These are phyloP conservation scores for Metschnikowia picachoensis DNA, from an alignment of 805 yeast genomes.

Conservation along the genomic window DNA sequence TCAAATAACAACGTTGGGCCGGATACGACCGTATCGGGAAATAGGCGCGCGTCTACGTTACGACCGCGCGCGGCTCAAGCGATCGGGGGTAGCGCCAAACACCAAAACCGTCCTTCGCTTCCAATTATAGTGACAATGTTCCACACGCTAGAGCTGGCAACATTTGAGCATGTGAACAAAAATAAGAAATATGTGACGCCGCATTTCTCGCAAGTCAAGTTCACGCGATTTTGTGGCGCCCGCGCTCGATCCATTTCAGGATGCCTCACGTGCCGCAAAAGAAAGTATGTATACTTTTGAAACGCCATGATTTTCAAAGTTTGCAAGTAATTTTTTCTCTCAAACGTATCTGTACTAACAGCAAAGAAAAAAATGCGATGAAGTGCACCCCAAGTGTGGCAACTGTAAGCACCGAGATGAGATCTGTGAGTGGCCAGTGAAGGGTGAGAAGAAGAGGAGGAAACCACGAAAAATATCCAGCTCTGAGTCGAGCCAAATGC, in stretches of 20 bases:
- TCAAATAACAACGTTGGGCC: too few relatives aligned
- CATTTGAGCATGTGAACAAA: slow-evolving; percentile 10
- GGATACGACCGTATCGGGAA: background rate
- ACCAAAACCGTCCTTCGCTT: background rate
- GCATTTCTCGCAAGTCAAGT: slow-evolving; percentile 11
- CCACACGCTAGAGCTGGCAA: slow-evolving; percentile 13
- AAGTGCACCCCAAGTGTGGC: slow-evolving; percentile 14
- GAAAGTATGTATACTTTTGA: slow-evolving; percentile 15
- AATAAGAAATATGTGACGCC: slow-evolving; percentile 7
- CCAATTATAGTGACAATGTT: slow-evolving; percentile 8
- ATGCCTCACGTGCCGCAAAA: slow-evolving; percentile 16
- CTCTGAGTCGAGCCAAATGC: too few relatives aligned
- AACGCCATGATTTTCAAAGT: too few relatives aligned
- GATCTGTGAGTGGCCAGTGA: slow-evolving; percentile 11
- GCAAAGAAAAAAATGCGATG: slow-evolving; percentile 19
- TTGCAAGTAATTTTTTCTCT: too few relatives aligned
- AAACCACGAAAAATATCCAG: background rate
- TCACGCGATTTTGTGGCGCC: slow-evolving; percentile 13
- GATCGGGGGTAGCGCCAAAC: too few relatives aligned
- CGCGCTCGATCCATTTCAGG: slow-evolving; percentile 16
- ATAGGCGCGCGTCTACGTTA: background rate
- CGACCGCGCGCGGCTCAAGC: too few relatives aligned
- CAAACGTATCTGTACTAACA: slow-evolving; percentile 4
- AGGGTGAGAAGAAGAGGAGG: background rate
- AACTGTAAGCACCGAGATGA: slow-evolving; percentile 8